These are phyloP conservation scores for Trametes coccinea DNA, from an alignment of 768 basidiomycete genomes.

Conservation along the genomic window DNA sequence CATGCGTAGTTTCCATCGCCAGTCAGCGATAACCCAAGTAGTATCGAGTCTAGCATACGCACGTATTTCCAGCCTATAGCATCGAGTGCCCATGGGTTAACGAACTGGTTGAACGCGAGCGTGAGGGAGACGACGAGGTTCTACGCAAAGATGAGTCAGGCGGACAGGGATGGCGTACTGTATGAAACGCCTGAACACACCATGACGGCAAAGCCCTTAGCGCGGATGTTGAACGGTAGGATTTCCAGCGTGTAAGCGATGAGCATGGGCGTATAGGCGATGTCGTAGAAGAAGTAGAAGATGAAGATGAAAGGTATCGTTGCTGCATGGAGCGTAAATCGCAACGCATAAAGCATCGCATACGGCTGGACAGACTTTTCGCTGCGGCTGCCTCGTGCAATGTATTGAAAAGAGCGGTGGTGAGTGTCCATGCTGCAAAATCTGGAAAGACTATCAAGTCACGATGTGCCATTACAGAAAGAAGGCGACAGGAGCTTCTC, in stretches of 20 bases:
- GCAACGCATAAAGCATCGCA: background rate
- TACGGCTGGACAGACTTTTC: constrained; percentile 28
- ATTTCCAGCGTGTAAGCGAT: constrained; percentile 71
- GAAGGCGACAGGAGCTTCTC: constrained; percentile 17
- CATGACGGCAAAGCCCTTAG: constrained; percentile 79
- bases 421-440: constrained; percentile 58
- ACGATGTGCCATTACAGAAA: background rate
- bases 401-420: constrained; percentile 41
- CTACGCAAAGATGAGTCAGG: constrained; percentile 32
- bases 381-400: constrained; percentile 33
- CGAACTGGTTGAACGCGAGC: constrained; percentile 76
- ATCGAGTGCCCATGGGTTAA: constrained; percentile 73
- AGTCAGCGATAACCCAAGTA: too few relatives aligned
- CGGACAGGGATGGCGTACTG: background rate
- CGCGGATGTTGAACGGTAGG: constrained; percentile 75
- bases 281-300: constrained; percentile 54
- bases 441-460: constrained; percentile 33
- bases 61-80: constrained; percentile 45
- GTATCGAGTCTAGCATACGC: constrained; percentile 7
- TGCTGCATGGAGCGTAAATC: constrained; percentile 35
- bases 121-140: constrained; percentile 64
- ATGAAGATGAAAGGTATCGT: constrained; percentile 69
- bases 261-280: constrained; percentile 78
- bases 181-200: constrained; percentile 35
- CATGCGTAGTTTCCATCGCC: too few relatives aligned